Evolutionary conservation across 352 stramenopile genomes (phyloP), one percentile per base, ranked within the genome.

Genomic region (Peronospora belbahrii): DNA sequence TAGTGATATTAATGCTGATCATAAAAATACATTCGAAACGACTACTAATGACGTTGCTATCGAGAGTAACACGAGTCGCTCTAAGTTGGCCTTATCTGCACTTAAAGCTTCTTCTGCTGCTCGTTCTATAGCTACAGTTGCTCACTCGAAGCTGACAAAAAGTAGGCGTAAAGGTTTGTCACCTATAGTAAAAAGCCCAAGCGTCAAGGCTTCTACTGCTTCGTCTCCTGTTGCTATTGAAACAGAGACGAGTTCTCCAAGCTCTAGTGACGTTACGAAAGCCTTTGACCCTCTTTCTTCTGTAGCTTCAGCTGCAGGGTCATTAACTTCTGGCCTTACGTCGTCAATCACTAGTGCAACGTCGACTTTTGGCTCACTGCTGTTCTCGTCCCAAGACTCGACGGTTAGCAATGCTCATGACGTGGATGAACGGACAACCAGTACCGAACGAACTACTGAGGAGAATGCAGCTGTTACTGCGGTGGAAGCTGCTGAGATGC

Each of bases 131-230:
- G 73, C 76, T 8, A 59, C 64, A 2, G 44, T 56, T 1, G 65
- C 70, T 15, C 61, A 57, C 14, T 84, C 71, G 10, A 84, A 80
- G 19, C 40, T 88, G 20, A 57, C 70, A 5, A 66, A 82, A 27
- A 59, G 70, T 24, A 66, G 72, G 5, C 68, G 72, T 19, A 70
- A 67, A 42, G 60, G 83, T 44, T 52, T 88, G 30, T 79, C 72
- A 6, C 75, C 75, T 15, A 30, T 81, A 6, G 33, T 18, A 6
- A 61, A 58, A n/a, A 52, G 20, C 23, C 13, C 22, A 10, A 40
- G 22, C 35, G 24, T 30, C 11, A 52, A 24, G 30, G 20, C 28
- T 20, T 9, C 39, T n/a, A 24, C 11, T 2, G 25, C 15, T 10
- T 13, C 34, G 14, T 50, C 48, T 44, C 31, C 48, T 27, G 15